phyloP scores from a whole-genome alignment of 352 stramenopile genomes.

The Globisporangium carolinianum region DNA sequence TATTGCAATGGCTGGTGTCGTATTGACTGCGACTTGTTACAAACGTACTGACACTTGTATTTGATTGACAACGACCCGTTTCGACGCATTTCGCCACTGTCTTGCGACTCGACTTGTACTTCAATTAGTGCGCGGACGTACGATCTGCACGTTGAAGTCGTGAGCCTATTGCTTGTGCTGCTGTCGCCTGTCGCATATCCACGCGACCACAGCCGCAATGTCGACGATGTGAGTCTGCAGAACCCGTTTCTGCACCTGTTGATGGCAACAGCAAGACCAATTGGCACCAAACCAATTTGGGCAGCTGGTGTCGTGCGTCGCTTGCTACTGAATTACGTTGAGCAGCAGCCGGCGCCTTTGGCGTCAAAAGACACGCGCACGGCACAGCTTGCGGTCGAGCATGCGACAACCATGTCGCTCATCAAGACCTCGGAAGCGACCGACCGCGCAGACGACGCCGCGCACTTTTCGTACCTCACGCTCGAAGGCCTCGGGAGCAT shows the following conservation, averaged over 20 bases:
- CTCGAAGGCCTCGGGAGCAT: slow-evolving; percentile 59
- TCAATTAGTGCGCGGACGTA: slow-evolving; percentile 34
- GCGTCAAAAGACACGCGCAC: slow-evolving; percentile 24
- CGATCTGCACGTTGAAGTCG: slow-evolving; percentile 67
- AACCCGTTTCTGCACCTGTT: slow-evolving; percentile 70
- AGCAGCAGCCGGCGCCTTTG: slow-evolving; percentile 32
- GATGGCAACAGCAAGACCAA: slow-evolving; percentile 28
- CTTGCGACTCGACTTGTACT: not conserved
- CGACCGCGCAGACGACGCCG: slow-evolving; percentile 31
- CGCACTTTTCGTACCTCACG: slow-evolving; percentile 64
- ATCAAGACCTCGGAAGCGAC: slow-evolving; percentile 52
- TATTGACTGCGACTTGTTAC: not conserved
- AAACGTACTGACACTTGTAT: not conserved
- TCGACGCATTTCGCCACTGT: not conserved
- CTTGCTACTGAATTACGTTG: slow-evolving; percentile 57
- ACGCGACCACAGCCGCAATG: slow-evolving; percentile 40
- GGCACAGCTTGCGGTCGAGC: slow-evolving; percentile 29
- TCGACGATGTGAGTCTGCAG: slow-evolving; percentile 29
- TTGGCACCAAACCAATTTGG: slow-evolving; percentile 41
- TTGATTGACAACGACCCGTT: not conserved
- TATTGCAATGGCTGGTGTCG: no score
- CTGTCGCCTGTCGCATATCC: slow-evolving; percentile 59
- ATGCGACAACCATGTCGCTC: slow-evolving; percentile 44
- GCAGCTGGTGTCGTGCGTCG: slow-evolving; percentile 39
- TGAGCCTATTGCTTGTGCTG: slow-evolving; percentile 69